Evolutionary conservation across 371 early-diverging fungal species (phyloP), one percentile per base, ranked within the genome.

Genomic region (Massospora cicadina): DNA sequence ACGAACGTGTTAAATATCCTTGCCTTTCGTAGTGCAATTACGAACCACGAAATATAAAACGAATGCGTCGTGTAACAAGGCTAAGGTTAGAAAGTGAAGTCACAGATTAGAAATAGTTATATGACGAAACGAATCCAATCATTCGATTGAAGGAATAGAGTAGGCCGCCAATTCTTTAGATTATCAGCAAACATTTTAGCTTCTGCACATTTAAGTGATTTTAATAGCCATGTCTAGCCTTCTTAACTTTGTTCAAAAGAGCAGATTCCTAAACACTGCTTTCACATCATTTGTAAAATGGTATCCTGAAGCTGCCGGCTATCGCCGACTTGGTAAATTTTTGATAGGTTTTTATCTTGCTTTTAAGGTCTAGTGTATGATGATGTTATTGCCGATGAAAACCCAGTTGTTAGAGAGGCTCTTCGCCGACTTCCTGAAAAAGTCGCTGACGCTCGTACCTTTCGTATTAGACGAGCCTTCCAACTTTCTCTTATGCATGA

Each of bases 351-450:
- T 43, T 10, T 17, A 58, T 56, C 26, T 21, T 58, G 53, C 33
- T 53, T 63, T 30, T 24, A 27, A 89, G 97, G 97, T 70, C 80
- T 95, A 62, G 78, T 82, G 56, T 89, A 86, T 70, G 97, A 97
- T 78, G 97, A 97, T 74, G 73, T 95, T 65, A 75, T 93, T 74
- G 80, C 83, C 58, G 93, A 92, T 65, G 95, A 97, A 73, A 84
- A 77, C 61, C 83, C 81, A 25, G 71, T 89, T 53, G 86, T 89
- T 55, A 79, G 85, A 71, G 90, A 91, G 74, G 97, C 97, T 30
- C 73, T 97, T 63, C 78, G 85, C 68, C 87, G 97, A 56, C 79
- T 97, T 30, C 81, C 87, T 31, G 83, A 80, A 53, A 72, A 82
- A 31, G 90, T 85, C 67, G 75, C 74, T 30, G 80, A 82, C 69